These are phyloP conservation scores for Aspergillus puulaauensis DNA, from an alignment of 2,329 filamentous ascomycete genomes.

Conservation along the genomic window DNA sequence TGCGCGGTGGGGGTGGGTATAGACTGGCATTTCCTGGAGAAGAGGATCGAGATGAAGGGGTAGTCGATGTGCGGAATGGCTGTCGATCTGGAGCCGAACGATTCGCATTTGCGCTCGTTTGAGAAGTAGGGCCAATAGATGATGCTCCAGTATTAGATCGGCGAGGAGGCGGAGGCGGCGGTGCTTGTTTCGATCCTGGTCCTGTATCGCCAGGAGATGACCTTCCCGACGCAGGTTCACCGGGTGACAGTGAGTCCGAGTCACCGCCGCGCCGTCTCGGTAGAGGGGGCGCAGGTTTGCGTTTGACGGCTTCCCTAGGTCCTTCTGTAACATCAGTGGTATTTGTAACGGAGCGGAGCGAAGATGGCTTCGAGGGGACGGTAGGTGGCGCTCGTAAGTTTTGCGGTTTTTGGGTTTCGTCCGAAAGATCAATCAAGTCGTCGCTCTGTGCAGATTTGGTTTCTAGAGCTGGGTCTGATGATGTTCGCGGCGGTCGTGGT, in stretches of 20 bases:
- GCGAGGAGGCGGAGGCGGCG: constrained; percentile 32
- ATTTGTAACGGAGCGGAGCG: constrained; percentile 36
- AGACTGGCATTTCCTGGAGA: constrained; percentile 27
- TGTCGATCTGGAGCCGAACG: constrained; percentile 20
- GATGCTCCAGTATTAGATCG: constrained; percentile 30
- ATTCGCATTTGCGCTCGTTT: constrained; percentile 17
- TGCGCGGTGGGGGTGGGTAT: constrained; percentile 19
- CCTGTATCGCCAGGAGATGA: background rate
- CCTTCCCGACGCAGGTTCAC: background rate
- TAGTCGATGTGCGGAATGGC: constrained; percentile 24
- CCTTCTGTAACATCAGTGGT: constrained; percentile 19
- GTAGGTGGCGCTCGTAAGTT: constrained; percentile 34
- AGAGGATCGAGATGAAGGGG: constrained; percentile 26
- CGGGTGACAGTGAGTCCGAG: background rate
- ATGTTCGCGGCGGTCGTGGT: constrained; percentile 33
- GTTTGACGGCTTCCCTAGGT: constrained; percentile 25
- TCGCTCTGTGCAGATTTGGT: constrained; percentile 27
- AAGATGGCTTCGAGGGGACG: constrained; percentile 46
- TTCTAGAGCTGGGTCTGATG: constrained; percentile 17
- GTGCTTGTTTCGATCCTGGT: constrained; percentile 25
- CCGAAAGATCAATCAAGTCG: constrained; percentile 42
- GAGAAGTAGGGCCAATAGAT: constrained; percentile 11
- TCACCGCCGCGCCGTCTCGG: constrained; percentile 34
- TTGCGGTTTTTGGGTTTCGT: constrained; percentile 27
- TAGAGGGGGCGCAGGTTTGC: constrained; percentile 38